Evolutionary conservation across 2,329 filamentous ascomycete species (phyloP).

Genomic region (Paraphaeosphaeria sporulosa): DNA sequence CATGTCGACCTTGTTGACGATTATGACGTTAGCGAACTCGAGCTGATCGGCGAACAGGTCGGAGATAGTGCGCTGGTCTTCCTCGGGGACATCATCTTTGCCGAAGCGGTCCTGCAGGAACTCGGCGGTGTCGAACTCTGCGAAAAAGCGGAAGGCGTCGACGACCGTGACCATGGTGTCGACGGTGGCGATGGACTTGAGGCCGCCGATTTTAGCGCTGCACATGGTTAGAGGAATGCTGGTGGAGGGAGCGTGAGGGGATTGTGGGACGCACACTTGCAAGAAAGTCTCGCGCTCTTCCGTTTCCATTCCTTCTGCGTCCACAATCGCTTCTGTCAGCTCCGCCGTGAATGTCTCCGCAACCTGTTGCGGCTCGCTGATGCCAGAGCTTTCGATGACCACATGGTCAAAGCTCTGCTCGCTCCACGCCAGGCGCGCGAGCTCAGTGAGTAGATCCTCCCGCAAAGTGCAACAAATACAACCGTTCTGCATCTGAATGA

Average conservation of each 20-base stretch:
- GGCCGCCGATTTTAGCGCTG: slow-evolving; percentile 59
- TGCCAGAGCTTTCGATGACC: slow-evolving; percentile 74
- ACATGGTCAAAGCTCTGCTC: slow-evolving; percentile 73
- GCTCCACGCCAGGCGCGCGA: slow-evolving; percentile 68
- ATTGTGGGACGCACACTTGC: slow-evolving; percentile 52
- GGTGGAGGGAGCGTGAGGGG: background rate
- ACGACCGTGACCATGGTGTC: slow-evolving; percentile 78
- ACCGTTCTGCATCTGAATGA: slow-evolving; percentile 73
- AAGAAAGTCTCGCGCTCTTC: slow-evolving; percentile 55
- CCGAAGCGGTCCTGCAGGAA: slow-evolving; percentile 69
- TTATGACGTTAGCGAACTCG: slow-evolving; percentile 77
- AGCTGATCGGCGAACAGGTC: slow-evolving; percentile 81
- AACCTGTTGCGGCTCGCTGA: slow-evolving; percentile 77
- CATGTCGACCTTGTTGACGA: slow-evolving; percentile 75
- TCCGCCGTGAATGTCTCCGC: slow-evolving; percentile 73
- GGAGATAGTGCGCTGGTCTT: slow-evolving; percentile 77
- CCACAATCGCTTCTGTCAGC: slow-evolving; percentile 55
- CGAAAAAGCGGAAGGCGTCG: slow-evolving; percentile 75
- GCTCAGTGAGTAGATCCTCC: slow-evolving; percentile 73
- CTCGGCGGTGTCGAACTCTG: slow-evolving; percentile 75
- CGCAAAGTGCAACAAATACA: slow-evolving; percentile 80
- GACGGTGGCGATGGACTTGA: slow-evolving; percentile 70
- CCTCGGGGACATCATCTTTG: slow-evolving; percentile 62
- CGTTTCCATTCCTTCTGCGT: slow-evolving; percentile 50
- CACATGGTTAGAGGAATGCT: background rate